These are phyloP conservation scores for Pholiota conissans DNA, from an alignment of 768 basidiomycete species.

Conservation along the genomic window DNA sequence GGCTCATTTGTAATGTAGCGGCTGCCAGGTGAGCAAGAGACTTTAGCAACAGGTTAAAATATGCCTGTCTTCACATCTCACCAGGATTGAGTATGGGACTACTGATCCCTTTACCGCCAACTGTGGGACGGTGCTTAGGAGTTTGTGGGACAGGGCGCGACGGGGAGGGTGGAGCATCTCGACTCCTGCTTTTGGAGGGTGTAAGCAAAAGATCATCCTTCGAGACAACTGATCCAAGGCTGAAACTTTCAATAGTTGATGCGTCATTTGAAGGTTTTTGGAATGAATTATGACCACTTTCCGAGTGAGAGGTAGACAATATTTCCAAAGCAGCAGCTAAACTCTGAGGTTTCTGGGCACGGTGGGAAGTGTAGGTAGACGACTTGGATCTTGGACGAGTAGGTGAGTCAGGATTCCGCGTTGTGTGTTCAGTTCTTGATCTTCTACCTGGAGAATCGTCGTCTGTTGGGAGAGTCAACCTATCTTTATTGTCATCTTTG, in stretches of 20 bases:
- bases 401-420: conserved; percentile 1
- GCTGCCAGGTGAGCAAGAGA: conserved; percentile 33
- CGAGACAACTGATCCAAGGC: conserved; percentile 20
- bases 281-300: conserved; percentile 33
- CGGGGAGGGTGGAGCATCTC: conserved; percentile 40
- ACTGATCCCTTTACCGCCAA: conserved; percentile 68
- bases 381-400: conserved; percentile 32
- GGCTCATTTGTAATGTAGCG: conserved; percentile 73
- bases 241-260: conserved; percentile 22
- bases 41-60: background rate
- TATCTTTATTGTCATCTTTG: conserved; percentile 18
- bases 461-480: conserved; percentile 28
- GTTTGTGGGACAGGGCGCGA: conserved; percentile 42
- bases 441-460: conserved; percentile 34
- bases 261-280: conserved; percentile 24
- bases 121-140: conserved; percentile 38
- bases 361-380: conserved; percentile 54
- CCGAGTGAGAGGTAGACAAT: conserved; percentile 46
- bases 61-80: conserved; percentile 25
- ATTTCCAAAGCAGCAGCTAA: conserved; percentile 72
- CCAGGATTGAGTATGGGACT: conserved; percentile 70
- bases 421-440: conserved; percentile 22
- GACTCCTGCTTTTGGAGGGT: conserved; percentile 26
- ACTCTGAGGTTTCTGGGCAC: conserved; percentile 64
- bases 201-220: conserved; percentile 26